Evolutionary conservation across 805 yeast genomes (phyloP).

Genomic region (Candida suzukii): DNA sequence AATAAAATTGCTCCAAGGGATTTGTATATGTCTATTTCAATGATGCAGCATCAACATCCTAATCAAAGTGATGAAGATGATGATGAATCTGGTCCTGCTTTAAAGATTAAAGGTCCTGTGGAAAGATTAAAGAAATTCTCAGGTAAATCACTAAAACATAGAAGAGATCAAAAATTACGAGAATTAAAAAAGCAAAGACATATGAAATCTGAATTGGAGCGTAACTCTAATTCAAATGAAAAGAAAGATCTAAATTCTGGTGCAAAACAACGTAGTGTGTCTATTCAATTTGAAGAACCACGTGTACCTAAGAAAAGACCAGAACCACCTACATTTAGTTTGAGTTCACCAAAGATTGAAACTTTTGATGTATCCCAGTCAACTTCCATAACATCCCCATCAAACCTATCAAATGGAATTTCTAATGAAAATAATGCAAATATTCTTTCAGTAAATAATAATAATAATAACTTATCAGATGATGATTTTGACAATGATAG

Average conservation of each 20-base stretch:
- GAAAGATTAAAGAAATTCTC: conserved; percentile 34
- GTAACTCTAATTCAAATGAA: neutral
- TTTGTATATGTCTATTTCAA: conserved; percentile 74
- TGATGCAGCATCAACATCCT: conserved; percentile 61
- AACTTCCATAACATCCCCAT: neutral
- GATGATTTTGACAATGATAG: conserved; percentile 12
- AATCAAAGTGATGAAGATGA: conserved; percentile 25
- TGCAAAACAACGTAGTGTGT: conserved; percentile 5
- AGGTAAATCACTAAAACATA: conserved; percentile 17
- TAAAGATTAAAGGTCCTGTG: conserved; percentile 71
- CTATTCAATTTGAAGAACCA: conserved; percentile 17
- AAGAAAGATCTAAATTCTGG: neutral
- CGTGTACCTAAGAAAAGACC: conserved; percentile 1
- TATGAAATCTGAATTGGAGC: neutral
- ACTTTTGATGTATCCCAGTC: neutral
- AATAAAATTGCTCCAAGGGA: conserved; percentile 68
- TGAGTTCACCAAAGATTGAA: neutral
- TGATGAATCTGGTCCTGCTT: conserved; percentile 68
- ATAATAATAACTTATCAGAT: too few species aligned
- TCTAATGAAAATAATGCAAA: too few species aligned
- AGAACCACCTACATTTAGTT: neutral
- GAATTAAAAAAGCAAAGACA: conserved; percentile 7
- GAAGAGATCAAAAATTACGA: conserved; percentile 14
- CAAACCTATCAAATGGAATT: neutral
- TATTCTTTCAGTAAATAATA: too few species aligned